Conservation (phyloP, 139 green algal species). For the Astrephomene gubernaculifera region DNA sequence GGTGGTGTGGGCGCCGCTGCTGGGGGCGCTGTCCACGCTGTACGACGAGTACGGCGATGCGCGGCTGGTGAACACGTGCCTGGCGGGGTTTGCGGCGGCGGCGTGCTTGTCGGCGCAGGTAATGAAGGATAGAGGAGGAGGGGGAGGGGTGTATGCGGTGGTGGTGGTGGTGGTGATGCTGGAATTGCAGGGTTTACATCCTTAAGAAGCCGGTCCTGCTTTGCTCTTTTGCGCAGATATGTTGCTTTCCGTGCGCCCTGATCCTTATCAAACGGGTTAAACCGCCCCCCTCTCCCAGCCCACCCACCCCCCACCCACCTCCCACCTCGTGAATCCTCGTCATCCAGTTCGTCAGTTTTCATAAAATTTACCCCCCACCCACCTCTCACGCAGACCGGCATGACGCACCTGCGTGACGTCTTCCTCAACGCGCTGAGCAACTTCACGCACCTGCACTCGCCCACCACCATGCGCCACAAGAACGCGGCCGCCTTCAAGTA, state of each 20-base stretch:
- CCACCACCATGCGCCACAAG: slow-evolving; percentile 80
- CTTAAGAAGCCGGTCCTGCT: too few relatives aligned
- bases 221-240: too few relatives aligned
- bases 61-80: slow-evolving; percentile 66
- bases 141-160: too few relatives aligned
- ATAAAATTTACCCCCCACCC: too few relatives aligned
- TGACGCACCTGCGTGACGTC: slow-evolving; percentile 90
- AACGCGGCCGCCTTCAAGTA: slow-evolving; percentile 88
- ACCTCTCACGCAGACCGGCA: slow-evolving; percentile 70
- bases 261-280: too few relatives aligned
- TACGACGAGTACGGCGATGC: slow-evolving; percentile 86
- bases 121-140: not conserved
- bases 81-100: slow-evolving; percentile 77
- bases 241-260: too few relatives aligned
- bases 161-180: too few relatives aligned
- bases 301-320: not conserved
- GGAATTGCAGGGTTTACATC: too few relatives aligned
- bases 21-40: slow-evolving; percentile 90
- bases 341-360: too few relatives aligned
- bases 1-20: slow-evolving; percentile 90
- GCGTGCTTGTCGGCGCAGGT: slow-evolving; percentile 47
- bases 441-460: slow-evolving; percentile 83
- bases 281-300: not conserved
- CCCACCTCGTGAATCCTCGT: not conserved
- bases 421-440: slow-evolving; percentile 85